phyloP scores from a whole-genome alignment of 2,329 filamentous ascomycete species.

The Colletotrichum acutatum region DNA sequence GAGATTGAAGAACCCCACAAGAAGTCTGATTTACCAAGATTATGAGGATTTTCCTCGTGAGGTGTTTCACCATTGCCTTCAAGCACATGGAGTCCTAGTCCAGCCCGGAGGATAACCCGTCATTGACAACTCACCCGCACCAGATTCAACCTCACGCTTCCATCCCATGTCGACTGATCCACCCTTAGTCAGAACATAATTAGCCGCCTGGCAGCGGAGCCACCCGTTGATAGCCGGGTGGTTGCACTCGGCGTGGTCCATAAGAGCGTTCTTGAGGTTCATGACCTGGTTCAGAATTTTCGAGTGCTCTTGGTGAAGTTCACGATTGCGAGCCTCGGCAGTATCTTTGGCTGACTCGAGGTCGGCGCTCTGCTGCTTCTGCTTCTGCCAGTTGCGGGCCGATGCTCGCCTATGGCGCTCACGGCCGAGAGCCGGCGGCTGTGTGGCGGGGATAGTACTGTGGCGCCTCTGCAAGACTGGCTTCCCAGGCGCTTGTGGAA shows the following conservation, averaged over 20 bases:
- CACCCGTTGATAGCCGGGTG: slow-evolving; percentile 26
- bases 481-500: background rate
- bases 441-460: background rate
- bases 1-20: no score
- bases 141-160: background rate
- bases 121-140: background rate
- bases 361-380: slow-evolving; percentile 19
- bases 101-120: background rate
- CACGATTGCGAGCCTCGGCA: slow-evolving; percentile 10
- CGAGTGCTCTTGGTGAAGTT: slow-evolving; percentile 6
- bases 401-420: slow-evolving; percentile 30
- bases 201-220: slow-evolving; percentile 13
- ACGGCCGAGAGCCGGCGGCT: background rate
- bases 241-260: slow-evolving; percentile 25
- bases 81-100: background rate
- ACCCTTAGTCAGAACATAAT: background rate
- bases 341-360: slow-evolving; percentile 6
- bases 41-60: no score
- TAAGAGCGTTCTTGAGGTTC: slow-evolving; percentile 20
- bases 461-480: background rate
- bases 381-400: slow-evolving; percentile 32
- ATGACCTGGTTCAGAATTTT: slow-evolving; percentile 16
- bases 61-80: background rate
- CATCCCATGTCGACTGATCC: background rate
- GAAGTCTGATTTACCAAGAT: no score